Evolutionary conservation across 108 stramenopile genomes (phyloP), one percentile per base, ranked within the genome.

Genomic region (Cylindrotheca closterium): DNA sequence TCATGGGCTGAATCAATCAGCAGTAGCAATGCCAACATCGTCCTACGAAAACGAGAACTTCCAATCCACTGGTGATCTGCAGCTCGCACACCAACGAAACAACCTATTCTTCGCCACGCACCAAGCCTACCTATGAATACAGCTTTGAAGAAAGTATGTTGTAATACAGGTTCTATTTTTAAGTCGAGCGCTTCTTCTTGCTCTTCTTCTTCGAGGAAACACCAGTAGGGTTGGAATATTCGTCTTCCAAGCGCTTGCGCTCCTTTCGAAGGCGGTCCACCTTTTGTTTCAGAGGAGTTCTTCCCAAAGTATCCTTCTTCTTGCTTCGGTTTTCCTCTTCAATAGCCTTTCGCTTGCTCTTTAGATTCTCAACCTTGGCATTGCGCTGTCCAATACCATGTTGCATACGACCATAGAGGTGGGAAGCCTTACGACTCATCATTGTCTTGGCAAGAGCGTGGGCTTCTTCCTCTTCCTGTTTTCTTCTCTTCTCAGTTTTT

Each of bases 391-490:
- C 70, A 62, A 95, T 83, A 19, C 96, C 96, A 71, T 94, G 89
- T 61, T 97, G 95, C 96, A 97, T 97, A 58, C 88, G 78, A 33
- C 78, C 79, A 55, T 97, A 97, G 51, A 97, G 74, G 48, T 89
- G 78, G n/a, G 86, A 65, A 34, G 94, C 93, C 71, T 97, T 97
- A 46, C 92, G 88, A 54, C 83, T 84, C 96, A 97, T 97, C 84
- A 97, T 93, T 31, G 81, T 80, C 65, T 95, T 93, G 12, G 93
- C 90, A 30, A 95, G 77, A 8, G 79, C 82, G n/a, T 89, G 78
- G 27, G 90, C 86, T 64, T 97, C 96, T 23, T 91, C 78, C 30
- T 93, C 92, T 15, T 42, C 7, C 75, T 42, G 37, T 10, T 42
- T 10, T 17, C 58, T 42, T 42, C 7, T 15, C 37, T 42, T 15